These are phyloP conservation scores for Epicoccum sorghinum DNA, from an alignment of 2,329 filamentous ascomycete genomes.

Conservation along the genomic window DNA sequence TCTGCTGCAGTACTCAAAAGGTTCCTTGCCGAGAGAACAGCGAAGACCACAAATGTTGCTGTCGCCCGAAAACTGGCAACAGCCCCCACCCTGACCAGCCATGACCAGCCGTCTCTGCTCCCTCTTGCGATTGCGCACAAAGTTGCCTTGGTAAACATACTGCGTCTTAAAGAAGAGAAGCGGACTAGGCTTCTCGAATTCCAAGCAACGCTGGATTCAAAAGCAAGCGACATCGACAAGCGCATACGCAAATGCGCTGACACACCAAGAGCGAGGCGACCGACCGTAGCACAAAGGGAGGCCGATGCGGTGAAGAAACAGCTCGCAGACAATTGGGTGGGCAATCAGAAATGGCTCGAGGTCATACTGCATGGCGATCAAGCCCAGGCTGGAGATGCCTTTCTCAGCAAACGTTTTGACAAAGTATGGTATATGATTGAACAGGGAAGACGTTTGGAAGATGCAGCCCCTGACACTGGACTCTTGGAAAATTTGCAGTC, in stretches of 20 bases:
- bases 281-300: slow-evolving; percentile 41
- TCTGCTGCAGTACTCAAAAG: slow-evolving; percentile 83
- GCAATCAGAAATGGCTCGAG: slow-evolving; percentile 75
- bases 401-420: slow-evolving; percentile 72
- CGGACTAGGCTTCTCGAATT: slow-evolving; percentile 68
- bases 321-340: slow-evolving; percentile 77
- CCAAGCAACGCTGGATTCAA: slow-evolving; percentile 66
- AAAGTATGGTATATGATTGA: slow-evolving; percentile 73
- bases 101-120: slow-evolving; percentile 55
- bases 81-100: slow-evolving; percentile 42
- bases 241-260: slow-evolving; percentile 55
- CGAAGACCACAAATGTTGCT: slow-evolving; percentile 29
- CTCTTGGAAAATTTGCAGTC: slow-evolving; percentile 74
- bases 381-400: slow-evolving; percentile 60
- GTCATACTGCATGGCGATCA: slow-evolving; percentile 71
- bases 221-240: slow-evolving; percentile 63
- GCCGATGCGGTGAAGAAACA: slow-evolving; percentile 59
- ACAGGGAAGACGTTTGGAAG: slow-evolving; percentile 61
- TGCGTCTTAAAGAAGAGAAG: slow-evolving; percentile 66
- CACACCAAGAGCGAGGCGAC: slow-evolving; percentile 29
- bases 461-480: slow-evolving; percentile 59
- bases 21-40: slow-evolving; percentile 60
- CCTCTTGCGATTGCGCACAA: slow-evolving; percentile 77
- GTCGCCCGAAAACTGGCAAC: slow-evolving; percentile 60
- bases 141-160: slow-evolving; percentile 64